Base-by-base conservation (phyloP, 805 yeast genomes). In the Candida fluviatilis region DNA sequence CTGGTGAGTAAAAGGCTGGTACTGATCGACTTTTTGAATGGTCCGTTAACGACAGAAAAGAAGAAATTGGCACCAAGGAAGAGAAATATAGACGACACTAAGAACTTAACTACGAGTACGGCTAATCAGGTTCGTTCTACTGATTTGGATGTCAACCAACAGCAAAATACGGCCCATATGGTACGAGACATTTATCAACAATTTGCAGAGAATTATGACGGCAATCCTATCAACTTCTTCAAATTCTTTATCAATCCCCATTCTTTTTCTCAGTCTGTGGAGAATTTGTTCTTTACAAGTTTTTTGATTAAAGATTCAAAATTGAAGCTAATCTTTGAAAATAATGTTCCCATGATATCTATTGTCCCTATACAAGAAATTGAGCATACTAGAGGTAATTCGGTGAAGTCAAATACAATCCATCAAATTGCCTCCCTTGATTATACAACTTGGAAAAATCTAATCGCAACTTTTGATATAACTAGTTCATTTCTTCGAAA, bases 211-310 rank as follows among this genome's bases (percentile, higher is more conserved):
- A 53, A 47, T 15, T 64, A 60, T 31, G 50, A 55, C 6, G 54
- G 57, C 6, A 42, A 38, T 1, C 59, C 57, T 0, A 67, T 88
- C 6, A 76, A 77, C 38, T 64, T 89, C 33, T 86, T 77, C 52
- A 66, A 70, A 43, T 81, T 84, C 48, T 74, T 86, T 36, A 65
- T 90, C 14, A 80, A 91, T 54, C 96, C 96, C 1, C 44, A 62
- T 12, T 82, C 91, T 5, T 90, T 82, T 58, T 68, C 84, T 1
- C 89, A 82, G 54, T 75, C 89, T 1, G 80, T 90, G 2, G 97
- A 91, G 56, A 88, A 87, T 53, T 60, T 91, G 50, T 90, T 90
- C 51, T 85, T 81, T 51, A 73, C 86, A 0, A 84, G 95, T 54
- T 89, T 90, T 51, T 62, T 91, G 32, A 76, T 88, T 2, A 76